Evolutionary conservation across 805 yeast genomes (phyloP), one percentile per base, ranked within the genome.

Genomic region (Saccharomycopsis olivae): DNA sequence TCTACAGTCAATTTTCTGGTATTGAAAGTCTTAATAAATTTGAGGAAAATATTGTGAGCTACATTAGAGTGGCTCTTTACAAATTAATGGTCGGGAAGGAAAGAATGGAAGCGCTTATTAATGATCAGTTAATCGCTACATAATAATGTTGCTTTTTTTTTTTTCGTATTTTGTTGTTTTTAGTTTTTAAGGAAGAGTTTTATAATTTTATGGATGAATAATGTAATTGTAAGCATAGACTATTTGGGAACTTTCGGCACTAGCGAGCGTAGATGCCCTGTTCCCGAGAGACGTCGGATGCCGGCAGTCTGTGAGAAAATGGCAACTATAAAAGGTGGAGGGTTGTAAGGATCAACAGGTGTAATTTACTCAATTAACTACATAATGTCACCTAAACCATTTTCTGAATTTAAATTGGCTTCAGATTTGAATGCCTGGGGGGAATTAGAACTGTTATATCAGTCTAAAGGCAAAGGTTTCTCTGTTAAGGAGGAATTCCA

Each of bases 361-460:
- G n/a, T n/a, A n/a, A n/a, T n/a, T n/a, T n/a, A n/a, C n/a, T n/a
- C n/a, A n/a, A n/a, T n/a, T n/a, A n/a, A n/a, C 30, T 13, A 28
- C 19, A 43, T 13, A 24, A 41, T 41, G 50, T 51, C 57, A 39
- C 40, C 46, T 32, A 54, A 53, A 40, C 49, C 68, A 28, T 60
- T 53, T 50, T 59, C 73, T 18, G 59, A 67, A 43, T 78, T 78
- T 56, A 69, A 74, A 51, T 67, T 75, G 53, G 70, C 87, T 33
- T 51, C 78, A 40, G 88, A 84, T 50, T 73, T 87, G 53, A 76
- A 89, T 47, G 79, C 96, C 37, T 92, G 95, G 94, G 69, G 76
- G 50, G 66, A 76, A 53, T 73, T 92, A 52, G 81, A 86, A 67
- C 49, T 62, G 42, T 63, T 85, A 47, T 84, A 77, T 67, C 78